Base-by-base conservation (phyloP, 1,284 basidiomycete genomes). In the Rhodotorula sp. region DNA sequence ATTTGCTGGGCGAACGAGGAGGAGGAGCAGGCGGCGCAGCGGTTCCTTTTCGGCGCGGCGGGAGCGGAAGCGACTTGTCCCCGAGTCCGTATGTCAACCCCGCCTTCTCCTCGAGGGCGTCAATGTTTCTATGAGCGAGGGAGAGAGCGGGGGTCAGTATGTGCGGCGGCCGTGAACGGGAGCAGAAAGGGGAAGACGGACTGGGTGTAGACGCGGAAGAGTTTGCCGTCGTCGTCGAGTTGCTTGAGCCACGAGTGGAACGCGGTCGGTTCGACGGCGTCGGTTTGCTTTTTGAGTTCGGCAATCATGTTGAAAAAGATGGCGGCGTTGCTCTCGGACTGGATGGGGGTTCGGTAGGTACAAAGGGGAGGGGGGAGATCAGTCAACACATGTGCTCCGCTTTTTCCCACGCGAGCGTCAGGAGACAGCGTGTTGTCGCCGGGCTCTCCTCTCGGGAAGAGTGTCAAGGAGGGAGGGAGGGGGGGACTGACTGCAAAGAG, bases 121-220 rank as follows among this genome's bases (percentile, higher is more conserved):
- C 93, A 71, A 96, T 95, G 81, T 95, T 75, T 95, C 76, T 77
- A 64, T 42, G 14, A 26, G 45, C 1, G n/a, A 3, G 5, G 3
- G 56, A 26, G n/a, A 26, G 14, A 26, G 20, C 24, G 10, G 10
- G n/a, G 51, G 53, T 49, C n/a, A 59, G 29, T 24, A 18, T 45
- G 44, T 17, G 42, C 37, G 0, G n/a, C 26, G 15, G 29, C 10
- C 6, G 0, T 46, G 48, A 22, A n/a, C 15, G 22, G 24, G 18
- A 20, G 22, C 20, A 37, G 44, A 42, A 45, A 30, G 3, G 14
- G 24, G 8, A 42, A 42, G 55, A 29, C 70, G 55, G 26, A 74
- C 82, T 97, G 94, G 0, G 94, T 95, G 81, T 96, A 97, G 6
- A 94, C 91, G 42, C 94, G 86, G 56, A 94, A 84, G 2, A 97